phyloP scores from a whole-genome alignment of 768 basidiomycete genomes.

The Tylopilus rubrobrunneus region DNA sequence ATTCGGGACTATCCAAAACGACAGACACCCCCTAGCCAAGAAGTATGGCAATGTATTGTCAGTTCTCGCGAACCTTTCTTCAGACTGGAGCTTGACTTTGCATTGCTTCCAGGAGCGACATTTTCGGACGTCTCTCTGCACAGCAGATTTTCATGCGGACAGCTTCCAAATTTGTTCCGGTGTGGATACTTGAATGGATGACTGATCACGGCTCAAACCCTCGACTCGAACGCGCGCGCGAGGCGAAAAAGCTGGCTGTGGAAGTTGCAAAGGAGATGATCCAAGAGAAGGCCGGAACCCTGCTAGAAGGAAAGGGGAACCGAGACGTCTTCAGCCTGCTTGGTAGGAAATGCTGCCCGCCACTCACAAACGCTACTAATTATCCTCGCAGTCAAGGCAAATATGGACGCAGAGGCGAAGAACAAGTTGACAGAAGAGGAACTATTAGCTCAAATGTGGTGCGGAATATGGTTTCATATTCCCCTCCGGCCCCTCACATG shows the following conservation, averaged over 20 bases:
- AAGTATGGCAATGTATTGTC: slow-evolving; percentile 13
- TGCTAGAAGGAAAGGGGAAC: slow-evolving; percentile 11
- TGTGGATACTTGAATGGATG: slow-evolving; percentile 31
- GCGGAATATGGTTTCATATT: neutral
- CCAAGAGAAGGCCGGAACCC: slow-evolving; percentile 10
- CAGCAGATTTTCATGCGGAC: slow-evolving; percentile 16
- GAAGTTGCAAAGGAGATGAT: slow-evolving; percentile 15
- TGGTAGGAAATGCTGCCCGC: slow-evolving; percentile 24
- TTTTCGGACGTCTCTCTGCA: slow-evolving; percentile 17
- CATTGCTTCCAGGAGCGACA: neutral
- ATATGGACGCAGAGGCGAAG: slow-evolving; percentile 26
- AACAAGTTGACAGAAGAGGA: slow-evolving; percentile 21
- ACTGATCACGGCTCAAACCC: slow-evolving; percentile 17
- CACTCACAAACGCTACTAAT: neutral
- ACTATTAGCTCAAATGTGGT: slow-evolving; percentile 2
- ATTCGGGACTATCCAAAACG: slow-evolving; percentile 30
- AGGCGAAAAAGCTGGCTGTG: slow-evolving; percentile 1
- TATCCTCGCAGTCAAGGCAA: slow-evolving; percentile 21
- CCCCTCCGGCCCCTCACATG: neutral
- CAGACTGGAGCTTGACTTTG: neutral
- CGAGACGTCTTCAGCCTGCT: slow-evolving; percentile 26
- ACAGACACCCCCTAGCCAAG: slow-evolving; percentile 7
- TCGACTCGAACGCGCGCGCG: slow-evolving; percentile 4
- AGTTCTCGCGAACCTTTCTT: neutral
- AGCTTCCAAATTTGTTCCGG: slow-evolving; percentile 14